These are phyloP conservation scores for Pleurotus sapidus DNA, from an alignment of 768 basidiomycete genomes.

Conservation along the genomic window DNA sequence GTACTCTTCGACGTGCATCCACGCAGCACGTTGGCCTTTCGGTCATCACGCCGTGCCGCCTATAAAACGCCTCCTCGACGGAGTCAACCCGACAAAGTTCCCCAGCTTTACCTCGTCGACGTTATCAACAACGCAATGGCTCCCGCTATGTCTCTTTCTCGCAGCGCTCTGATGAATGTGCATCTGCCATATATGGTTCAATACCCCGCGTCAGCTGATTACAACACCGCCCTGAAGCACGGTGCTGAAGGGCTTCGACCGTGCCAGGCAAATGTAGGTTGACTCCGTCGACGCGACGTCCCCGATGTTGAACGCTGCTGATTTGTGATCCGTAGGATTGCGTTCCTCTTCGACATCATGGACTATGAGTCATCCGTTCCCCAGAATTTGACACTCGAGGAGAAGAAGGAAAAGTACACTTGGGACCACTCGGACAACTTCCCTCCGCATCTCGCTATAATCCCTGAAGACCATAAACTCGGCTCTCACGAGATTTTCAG, in stretches of 20 bases:
- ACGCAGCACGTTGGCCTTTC: no score
- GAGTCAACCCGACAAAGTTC: no score
- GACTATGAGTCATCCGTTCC: constrained; percentile 10
- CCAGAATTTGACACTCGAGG: not conserved
- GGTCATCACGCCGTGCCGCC: no score
- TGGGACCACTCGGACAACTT: constrained; percentile 15
- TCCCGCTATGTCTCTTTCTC: no score
- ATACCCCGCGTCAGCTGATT: not conserved
- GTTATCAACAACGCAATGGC: no score
- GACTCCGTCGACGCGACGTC: not conserved
- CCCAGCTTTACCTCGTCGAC: no score
- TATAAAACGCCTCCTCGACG: no score
- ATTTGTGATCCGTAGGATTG: not conserved
- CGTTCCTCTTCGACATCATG: constrained; percentile 1
- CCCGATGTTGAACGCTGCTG: no score
- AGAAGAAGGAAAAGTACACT: constrained; percentile 11
- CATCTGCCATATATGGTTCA: not conserved
- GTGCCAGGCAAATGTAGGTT: not conserved
- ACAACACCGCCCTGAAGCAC: not conserved
- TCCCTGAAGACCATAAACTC: constrained; percentile 10
- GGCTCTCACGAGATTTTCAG: constrained; percentile 15
- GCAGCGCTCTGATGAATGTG: not conserved
- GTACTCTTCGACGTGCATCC: no score
- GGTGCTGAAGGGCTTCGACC: not conserved
- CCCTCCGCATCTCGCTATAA: constrained; percentile 17